Percentiles rank a stretch among this genome's conserved stretches.
phyloP scores from a whole-genome alignment of 75 land plant genomes.

The Pinus taeda region DNA sequence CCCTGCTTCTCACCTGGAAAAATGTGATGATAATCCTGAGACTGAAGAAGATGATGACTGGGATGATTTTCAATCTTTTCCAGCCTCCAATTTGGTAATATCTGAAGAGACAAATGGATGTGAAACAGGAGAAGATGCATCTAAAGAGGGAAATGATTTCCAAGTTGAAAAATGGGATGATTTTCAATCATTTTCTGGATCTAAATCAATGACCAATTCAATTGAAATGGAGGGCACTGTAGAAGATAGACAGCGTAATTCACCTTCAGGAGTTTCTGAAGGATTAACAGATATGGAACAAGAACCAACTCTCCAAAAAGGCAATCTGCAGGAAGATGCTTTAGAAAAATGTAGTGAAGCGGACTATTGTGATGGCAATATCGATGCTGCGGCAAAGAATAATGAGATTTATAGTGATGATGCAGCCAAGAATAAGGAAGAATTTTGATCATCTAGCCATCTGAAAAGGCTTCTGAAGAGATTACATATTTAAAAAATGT shows the following conservation, averaged over 20 bases:
- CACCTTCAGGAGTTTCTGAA: not conserved
- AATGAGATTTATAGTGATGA: not conserved
- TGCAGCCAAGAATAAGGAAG: too few relatives aligned
- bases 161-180: constrained; percentile 2
- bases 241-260: not conserved
- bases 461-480: not conserved
- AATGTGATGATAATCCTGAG: constrained; percentile 11
- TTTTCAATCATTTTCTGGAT: constrained; percentile 8
- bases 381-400: not conserved
- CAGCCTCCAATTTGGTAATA: constrained; percentile 23
- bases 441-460: not conserved
- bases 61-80: constrained; percentile 46
- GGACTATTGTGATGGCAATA: not conserved
- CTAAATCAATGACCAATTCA: not conserved
- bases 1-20: not conserved
- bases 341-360: not conserved
- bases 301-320: not conserved
- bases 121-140: not conserved
- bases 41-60: constrained; percentile 60
- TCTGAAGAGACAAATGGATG: not conserved
- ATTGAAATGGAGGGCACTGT: not conserved
- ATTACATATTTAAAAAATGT: not conserved
- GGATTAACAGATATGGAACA: not conserved
- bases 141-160: not conserved
- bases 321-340: not conserved